phyloP scores from a whole-genome alignment of 805 yeast genomes.

The Hanseniaspora taiwanica region DNA sequence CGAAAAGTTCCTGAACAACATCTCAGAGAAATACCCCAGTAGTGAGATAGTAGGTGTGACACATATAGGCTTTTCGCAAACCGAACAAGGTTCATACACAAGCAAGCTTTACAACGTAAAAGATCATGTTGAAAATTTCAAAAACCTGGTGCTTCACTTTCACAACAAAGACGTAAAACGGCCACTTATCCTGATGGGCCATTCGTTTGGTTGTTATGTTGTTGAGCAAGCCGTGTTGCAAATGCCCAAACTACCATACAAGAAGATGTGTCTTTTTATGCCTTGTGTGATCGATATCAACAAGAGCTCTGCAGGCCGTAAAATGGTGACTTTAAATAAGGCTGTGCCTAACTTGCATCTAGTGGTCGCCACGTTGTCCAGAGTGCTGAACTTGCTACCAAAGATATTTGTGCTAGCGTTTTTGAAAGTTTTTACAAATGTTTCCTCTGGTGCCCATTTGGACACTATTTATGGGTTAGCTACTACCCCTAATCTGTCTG shows the following conservation, averaged over 20 bases:
- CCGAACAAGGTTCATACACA: not conserved
- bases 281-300: conserved; percentile 29
- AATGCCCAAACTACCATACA: conserved; percentile 27
- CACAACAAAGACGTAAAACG: not conserved
- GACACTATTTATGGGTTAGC: not conserved
- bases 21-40: not conserved
- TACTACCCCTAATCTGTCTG: not conserved
- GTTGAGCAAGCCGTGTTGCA: not conserved
- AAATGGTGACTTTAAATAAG: not conserved
- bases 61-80: not conserved
- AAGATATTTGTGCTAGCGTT: not conserved
- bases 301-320: not conserved
- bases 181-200: not conserved
- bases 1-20: not conserved
- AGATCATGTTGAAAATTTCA: not conserved
- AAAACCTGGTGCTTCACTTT: not conserved
- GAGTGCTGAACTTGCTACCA: not conserved
- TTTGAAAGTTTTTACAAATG: not conserved
- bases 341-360: not conserved
- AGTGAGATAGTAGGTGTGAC: not conserved
- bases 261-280: conserved; percentile 43
- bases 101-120: not conserved
- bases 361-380: not conserved
- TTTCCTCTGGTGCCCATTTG: not conserved
- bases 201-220: conserved; percentile 1